These are phyloP conservation scores for Candida caryicola DNA, from an alignment of 805 yeast species.

Conservation along the genomic window DNA sequence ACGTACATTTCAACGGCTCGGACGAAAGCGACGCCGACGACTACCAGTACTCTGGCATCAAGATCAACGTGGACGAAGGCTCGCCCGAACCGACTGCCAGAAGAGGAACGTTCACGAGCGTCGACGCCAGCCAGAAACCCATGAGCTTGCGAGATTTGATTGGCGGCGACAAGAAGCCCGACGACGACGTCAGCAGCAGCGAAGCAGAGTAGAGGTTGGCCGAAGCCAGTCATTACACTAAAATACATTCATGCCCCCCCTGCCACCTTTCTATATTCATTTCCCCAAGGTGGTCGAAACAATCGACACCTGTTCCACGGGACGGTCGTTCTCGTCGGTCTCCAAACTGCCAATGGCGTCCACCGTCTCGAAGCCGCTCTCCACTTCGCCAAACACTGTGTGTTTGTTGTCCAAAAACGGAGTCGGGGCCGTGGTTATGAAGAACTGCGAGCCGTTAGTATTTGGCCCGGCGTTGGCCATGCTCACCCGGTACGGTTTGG, in stretches of 20 bases:
- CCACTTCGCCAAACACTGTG: conserved; percentile 26
- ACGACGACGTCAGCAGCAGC: conserved; percentile 33
- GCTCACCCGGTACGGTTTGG: conserved; percentile 31
- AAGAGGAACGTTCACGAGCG: neutral
- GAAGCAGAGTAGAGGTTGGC: conserved; percentile 23
- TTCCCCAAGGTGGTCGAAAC: conserved; percentile 16
- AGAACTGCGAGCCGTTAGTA: conserved; percentile 28
- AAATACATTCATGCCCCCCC: too few species aligned
- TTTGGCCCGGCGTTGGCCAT: conserved; percentile 28
- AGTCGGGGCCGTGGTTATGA: conserved; percentile 20
- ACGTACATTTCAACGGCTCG: conserved; percentile 17
- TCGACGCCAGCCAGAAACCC: conserved; percentile 22
- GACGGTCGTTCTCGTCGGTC: conserved; percentile 18
- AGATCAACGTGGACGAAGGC: conserved; percentile 21
- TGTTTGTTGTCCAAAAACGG: conserved; percentile 22
- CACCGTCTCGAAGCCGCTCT: conserved; percentile 20
- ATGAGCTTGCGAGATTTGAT: conserved; percentile 40
- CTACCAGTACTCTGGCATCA: conserved; percentile 22
- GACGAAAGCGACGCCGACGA: conserved; percentile 27
- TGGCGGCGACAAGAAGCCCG: conserved; percentile 23
- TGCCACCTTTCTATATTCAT: neutral
- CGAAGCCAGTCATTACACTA: too few species aligned
- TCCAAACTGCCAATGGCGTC: conserved; percentile 15
- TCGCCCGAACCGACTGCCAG: conserved; percentile 1
- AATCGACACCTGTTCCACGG: conserved; percentile 20